Evolutionary conservation across 148 eudicot species (phyloP).

Genomic region (Dianthus caryophyllus): DNA sequence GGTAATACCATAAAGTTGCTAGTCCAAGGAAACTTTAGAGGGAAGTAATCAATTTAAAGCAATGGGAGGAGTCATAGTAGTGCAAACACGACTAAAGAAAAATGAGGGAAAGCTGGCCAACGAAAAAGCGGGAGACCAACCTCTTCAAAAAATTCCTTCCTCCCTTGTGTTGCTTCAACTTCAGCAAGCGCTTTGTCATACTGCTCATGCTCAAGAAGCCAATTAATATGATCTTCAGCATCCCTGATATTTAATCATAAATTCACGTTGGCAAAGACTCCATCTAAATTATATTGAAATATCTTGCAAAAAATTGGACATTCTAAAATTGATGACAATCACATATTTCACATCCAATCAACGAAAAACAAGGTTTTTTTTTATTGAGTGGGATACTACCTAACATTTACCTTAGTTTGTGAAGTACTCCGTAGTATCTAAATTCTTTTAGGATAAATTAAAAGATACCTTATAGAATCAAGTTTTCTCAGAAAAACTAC

Average conservation of each 20-base stretch:
- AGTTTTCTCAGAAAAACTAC: no score
- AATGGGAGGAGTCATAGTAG: not conserved
- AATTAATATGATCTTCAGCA: constrained; percentile 93
- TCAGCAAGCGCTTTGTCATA: constrained; percentile 94
- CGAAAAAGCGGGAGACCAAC: constrained; percentile 32
- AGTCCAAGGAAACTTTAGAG: no score
- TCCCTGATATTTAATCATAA: constrained; percentile 50
- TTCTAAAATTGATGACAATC: not conserved
- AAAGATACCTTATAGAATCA: no score
- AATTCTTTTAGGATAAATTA: no score
- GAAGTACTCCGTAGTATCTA: no score
- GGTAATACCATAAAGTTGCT: no score
- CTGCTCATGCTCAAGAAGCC: constrained; percentile 96
- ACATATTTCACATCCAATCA: not conserved
- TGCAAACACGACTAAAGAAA: not conserved
- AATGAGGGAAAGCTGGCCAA: not conserved
- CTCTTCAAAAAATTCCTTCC: constrained; percentile 87
- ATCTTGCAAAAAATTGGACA: not conserved
- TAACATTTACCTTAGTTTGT: no score
- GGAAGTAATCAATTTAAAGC: not conserved
- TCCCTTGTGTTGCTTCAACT: constrained; percentile 89
- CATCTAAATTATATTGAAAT: not conserved
- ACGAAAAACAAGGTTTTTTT: no score
- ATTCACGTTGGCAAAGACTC: constrained; percentile 11
- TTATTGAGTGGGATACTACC: no score